Base-by-base conservation (phyloP, 1,284 basidiomycete genomes). In the Ustilago vetiveriae region DNA sequence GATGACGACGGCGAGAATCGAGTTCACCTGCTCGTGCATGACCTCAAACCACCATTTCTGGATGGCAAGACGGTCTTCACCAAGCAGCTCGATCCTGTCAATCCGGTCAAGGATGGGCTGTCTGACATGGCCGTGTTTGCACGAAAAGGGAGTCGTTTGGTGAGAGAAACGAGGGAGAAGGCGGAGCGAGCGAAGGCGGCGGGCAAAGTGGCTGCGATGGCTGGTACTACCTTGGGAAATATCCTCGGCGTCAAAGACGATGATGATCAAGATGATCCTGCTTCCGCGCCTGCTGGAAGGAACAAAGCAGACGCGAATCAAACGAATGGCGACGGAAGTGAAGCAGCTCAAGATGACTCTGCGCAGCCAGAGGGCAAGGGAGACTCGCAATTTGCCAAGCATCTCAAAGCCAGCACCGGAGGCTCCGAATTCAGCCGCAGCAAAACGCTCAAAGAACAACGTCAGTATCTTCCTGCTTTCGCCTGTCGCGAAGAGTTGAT, bases 201-300 rank as follows among this genome's bases (percentile, higher is more conserved):
- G 0, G 94, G 94, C 6, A 98, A 97, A 82, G 87, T 97, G 3
- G 94, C 95, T 8, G 89, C 90, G 0, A 85, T 98, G 13, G 92
- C 92, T 23, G 96, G 96, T 6, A 98, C 95, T 0, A 87, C 90
- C 0, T 85, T 99, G 8, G 96, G 96, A 14, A 98, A 99, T 82
- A 90, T 98, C 66, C 92, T 97, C 88, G 96, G 96, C 21, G 92
- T 98, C 26, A 92, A 92, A 82, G 93, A 97, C 66, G 92, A 96
- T 75, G 93, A 95, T 50, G 92, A 74, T 19, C 55, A 71, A 4
- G 71, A 64, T 17, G 51, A 60, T 27, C 53, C 59, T 11, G 26
- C 36, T 4, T 22, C 50, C 3, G 21, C 38, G 1, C 4, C 46
- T n/a, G 4, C 37, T 3, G 30, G 19, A 1, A 3, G 14, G 17